These are phyloP conservation scores for Moelleriella libera DNA, from an alignment of 2,329 filamentous ascomycete species.

Conservation along the genomic window DNA sequence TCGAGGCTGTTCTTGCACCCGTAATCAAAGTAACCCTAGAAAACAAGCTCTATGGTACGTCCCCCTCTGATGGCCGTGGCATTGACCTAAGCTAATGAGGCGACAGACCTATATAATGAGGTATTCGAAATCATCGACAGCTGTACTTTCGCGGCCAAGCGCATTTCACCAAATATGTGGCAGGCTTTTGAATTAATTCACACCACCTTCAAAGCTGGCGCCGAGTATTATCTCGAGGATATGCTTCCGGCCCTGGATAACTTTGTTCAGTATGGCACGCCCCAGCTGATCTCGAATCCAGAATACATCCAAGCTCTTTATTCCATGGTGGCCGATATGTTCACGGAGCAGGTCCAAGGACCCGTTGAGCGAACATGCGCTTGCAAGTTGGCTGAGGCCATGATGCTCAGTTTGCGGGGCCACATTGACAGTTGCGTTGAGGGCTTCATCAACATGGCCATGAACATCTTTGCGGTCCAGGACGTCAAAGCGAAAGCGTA, in stretches of 20 bases:
- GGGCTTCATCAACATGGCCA: constrained; percentile 79
- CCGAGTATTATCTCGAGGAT: constrained; percentile 93
- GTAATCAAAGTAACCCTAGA: constrained; percentile 92
- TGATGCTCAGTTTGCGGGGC: constrained; percentile 89
- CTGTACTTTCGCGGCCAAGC: constrained; percentile 95
- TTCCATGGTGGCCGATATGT: constrained; percentile 92
- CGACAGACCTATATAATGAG: constrained; percentile 80
- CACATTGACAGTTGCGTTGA: constrained; percentile 80
- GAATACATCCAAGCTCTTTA: constrained; percentile 79
- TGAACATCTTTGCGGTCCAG: constrained; percentile 61
- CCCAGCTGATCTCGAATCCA: constrained; percentile 67
- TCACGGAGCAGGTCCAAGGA: constrained; percentile 80
- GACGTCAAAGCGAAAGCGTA: constrained; percentile 86
- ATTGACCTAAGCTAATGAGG: neutral
- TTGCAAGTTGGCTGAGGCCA: constrained; percentile 91
- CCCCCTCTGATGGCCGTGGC: neutral
- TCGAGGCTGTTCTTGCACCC: constrained; percentile 93
- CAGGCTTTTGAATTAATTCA: constrained; percentile 95
- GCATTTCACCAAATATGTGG: constrained; percentile 96
- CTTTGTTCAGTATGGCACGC: constrained; percentile 85
- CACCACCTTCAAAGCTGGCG: constrained; percentile 90
- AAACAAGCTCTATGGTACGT: constrained; percentile 83
- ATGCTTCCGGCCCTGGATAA: constrained; percentile 98
- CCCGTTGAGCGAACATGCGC: constrained; percentile 93
- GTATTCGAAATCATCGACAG: constrained; percentile 98